These are phyloP conservation scores for Hypoxylon sp. DNA, from an alignment of 2,329 filamentous ascomycete genomes.

Conservation along the genomic window DNA sequence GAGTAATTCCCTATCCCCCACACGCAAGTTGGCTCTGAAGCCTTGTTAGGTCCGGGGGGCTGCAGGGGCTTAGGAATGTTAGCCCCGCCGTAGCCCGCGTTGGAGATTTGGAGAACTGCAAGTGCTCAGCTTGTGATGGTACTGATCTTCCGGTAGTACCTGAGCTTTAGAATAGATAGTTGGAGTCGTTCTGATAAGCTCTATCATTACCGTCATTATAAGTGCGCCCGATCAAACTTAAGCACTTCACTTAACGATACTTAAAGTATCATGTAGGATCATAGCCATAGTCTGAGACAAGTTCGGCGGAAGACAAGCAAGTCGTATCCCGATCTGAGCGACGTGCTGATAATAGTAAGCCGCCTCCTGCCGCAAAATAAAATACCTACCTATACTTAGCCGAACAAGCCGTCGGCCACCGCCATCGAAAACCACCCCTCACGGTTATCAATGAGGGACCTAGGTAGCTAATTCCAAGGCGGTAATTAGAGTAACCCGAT, in stretches of 20 bases:
- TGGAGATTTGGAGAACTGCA: slow-evolving; percentile 40
- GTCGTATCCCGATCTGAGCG: too few species aligned
- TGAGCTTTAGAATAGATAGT: neutral
- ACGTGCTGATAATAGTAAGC: too few species aligned
- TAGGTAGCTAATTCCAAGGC: too few species aligned
- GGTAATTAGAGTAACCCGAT: too few species aligned
- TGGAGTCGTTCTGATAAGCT: neutral
- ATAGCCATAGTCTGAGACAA: neutral
- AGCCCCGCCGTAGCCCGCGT: slow-evolving; percentile 20
- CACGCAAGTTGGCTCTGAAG: slow-evolving; percentile 16
- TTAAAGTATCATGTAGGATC: neutral
- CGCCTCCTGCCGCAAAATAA: too few species aligned
- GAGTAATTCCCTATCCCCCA: slow-evolving; percentile 26
- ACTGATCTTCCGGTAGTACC: neutral
- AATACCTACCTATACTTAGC: too few species aligned
- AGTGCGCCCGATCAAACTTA: neutral
- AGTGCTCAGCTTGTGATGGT: slow-evolving; percentile 6
- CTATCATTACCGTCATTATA: neutral
- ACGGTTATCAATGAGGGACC: too few species aligned
- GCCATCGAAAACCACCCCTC: too few species aligned
- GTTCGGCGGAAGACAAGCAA: too few species aligned
- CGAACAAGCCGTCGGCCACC: too few species aligned
- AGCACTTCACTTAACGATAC: neutral
- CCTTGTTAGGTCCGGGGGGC: slow-evolving; percentile 10
- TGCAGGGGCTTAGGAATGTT: slow-evolving; percentile 22